Conservation (phyloP, 164 flowering plant species). For the grape (Vitis vinifera) region DNA sequence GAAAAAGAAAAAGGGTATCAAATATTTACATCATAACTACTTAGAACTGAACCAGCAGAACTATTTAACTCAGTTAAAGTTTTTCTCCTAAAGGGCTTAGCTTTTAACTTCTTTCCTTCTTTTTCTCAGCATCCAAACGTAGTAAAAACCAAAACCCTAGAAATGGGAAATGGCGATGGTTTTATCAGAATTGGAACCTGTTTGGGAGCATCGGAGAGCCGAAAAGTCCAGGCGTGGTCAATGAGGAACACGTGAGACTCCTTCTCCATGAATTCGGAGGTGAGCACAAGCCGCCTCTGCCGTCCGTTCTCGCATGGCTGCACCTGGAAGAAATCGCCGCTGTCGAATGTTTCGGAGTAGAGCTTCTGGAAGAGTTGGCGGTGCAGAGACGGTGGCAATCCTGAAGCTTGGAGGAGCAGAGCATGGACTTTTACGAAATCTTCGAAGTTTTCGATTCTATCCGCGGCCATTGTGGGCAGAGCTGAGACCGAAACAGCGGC, state of each 20-base stretch:
- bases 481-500: too few relatives aligned
- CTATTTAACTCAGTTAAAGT: too few relatives aligned
- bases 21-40: too few relatives aligned
- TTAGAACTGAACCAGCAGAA: neutral
- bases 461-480: conserved; percentile 8
- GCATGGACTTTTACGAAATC: conserved; percentile 76
- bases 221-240: conserved; percentile 98
- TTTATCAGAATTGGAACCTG: conserved; percentile 44
- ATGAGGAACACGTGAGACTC: conserved; percentile 73
- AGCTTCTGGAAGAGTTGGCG: conserved; percentile 71
- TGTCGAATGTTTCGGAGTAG: conserved; percentile 73
- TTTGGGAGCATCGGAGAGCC: conserved; percentile 79
- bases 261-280: conserved; percentile 53
- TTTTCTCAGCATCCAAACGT: neutral
- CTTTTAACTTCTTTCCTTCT: neutral
- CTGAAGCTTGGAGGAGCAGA: conserved; percentile 71
- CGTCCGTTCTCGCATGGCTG: conserved; percentile 71
- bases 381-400: conserved; percentile 68
- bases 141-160: neutral
- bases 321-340: conserved; percentile 73
- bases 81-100: too few relatives aligned
- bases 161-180: neutral
- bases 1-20: neutral
- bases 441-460: conserved; percentile 43
- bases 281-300: conserved; percentile 67